phyloP scores from a whole-genome alignment of 192 early-diverging fungal species.

The Spinellus fusiger region DNA sequence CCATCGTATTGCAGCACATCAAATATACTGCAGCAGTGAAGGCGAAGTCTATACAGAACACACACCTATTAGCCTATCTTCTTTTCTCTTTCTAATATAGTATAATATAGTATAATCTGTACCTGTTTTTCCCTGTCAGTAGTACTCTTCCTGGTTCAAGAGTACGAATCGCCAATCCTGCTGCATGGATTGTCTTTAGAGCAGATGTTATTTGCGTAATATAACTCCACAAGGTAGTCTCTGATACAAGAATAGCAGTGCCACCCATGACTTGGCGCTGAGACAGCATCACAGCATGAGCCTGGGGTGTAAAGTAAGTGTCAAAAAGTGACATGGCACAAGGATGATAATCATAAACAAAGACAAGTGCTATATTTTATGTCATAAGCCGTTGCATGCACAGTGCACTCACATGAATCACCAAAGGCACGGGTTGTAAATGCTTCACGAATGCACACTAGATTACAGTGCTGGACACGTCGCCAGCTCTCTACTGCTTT shows the following conservation, averaged over 20 bases:
- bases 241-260: conserved; percentile 46
- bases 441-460: conserved; percentile 87
- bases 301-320: conserved; percentile 58
- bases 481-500: conserved; percentile 80
- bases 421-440: conserved; percentile 94
- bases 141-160: conserved; percentile 83
- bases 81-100: neutral
- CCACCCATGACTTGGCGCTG: conserved; percentile 27
- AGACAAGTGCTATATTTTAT: conserved; percentile 67
- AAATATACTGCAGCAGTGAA: conserved; percentile 68
- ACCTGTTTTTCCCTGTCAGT: conserved; percentile 80
- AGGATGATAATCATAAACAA: conserved; percentile 95
- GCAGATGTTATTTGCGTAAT: conserved; percentile 73
- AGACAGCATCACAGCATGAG: conserved; percentile 36
- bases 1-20: conserved; percentile 73
- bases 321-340: conserved; percentile 64
- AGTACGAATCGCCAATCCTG: conserved; percentile 71
- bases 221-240: conserved; percentile 75
- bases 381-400: neutral
- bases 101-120: neutral
- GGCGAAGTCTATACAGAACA: conserved; percentile 42
- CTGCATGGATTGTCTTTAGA: conserved; percentile 75
- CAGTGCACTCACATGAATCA: conserved; percentile 67
- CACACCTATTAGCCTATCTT: conserved; percentile 8
- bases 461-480: conserved; percentile 64